Percentiles rank a stretch among this genome's conserved stretches.
Evolutionary conservation across 352 stramenopile genomes (phyloP).

Genomic region (Pythium rishiriense): DNA sequence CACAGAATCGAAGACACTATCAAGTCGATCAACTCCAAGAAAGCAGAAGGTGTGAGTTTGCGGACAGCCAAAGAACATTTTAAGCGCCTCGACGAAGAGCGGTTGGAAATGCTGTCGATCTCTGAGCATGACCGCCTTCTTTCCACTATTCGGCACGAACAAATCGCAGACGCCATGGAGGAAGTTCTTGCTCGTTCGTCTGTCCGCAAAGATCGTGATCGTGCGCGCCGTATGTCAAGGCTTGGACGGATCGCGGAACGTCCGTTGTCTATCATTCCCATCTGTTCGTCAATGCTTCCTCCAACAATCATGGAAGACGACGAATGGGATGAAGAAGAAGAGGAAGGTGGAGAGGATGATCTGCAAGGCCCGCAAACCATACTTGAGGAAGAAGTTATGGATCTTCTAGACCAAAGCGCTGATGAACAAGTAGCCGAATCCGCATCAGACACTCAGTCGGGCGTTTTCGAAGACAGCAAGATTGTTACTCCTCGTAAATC

Average conservation of each 20-base stretch:
- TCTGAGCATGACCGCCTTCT: slow-evolving; percentile 60
- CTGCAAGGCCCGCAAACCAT: slow-evolving; percentile 4
- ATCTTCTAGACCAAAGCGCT: slow-evolving; percentile 1
- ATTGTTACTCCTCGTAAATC: slow-evolving; percentile 21
- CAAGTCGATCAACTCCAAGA: slow-evolving; percentile 14
- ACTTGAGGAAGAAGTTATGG: slow-evolving; percentile 4
- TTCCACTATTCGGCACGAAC: slow-evolving; percentile 58
- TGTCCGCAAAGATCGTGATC: slow-evolving; percentile 54
- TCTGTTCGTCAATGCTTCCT: slow-evolving; percentile 37
- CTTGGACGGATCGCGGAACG: slow-evolving; percentile 56
- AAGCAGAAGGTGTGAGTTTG: slow-evolving; percentile 26
- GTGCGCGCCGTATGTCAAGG: slow-evolving; percentile 60
- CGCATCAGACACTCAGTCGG: not conserved
- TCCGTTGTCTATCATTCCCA: slow-evolving; percentile 47
- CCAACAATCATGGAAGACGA: slow-evolving; percentile 44
- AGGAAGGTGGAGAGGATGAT: slow-evolving; percentile 28
- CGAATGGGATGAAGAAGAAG: slow-evolving; percentile 53
- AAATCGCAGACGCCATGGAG: slow-evolving; percentile 80
- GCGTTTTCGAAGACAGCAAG: not conserved
- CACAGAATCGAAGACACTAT: not conserved
- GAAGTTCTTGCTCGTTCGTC: slow-evolving; percentile 64
- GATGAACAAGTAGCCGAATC: not conserved
- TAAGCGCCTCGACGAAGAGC: slow-evolving; percentile 25
- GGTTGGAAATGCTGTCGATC: slow-evolving; percentile 65
- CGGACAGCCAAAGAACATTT: slow-evolving; percentile 56